Percentiles rank a stretch among this genome's conserved stretches.
Conservation (phyloP, 2,329 filamentous ascomycete species). For the Ploettnerulaceae sp. region DNA sequence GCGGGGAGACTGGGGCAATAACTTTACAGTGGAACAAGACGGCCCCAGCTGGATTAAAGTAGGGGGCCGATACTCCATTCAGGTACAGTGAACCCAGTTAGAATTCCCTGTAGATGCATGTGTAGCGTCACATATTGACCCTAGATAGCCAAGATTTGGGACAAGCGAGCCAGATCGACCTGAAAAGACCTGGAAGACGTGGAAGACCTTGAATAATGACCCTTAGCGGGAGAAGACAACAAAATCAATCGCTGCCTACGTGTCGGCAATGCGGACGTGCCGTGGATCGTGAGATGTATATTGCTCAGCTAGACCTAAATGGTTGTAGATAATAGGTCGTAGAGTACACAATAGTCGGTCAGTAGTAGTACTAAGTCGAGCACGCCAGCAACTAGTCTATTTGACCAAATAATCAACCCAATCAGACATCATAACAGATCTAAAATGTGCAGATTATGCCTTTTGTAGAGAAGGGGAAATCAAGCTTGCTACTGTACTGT, state of each 20-base stretch:
- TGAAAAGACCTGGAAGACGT: background rate
- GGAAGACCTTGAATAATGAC: background rate
- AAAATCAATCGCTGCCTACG: background rate
- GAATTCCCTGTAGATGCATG: background rate
- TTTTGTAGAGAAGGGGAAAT: background rate
- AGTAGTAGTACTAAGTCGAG: background rate
- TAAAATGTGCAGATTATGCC: too few relatives aligned
- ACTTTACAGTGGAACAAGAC: too few relatives aligned
- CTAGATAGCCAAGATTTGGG: background rate
- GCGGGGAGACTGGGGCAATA: too few relatives aligned
- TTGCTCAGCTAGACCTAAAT: background rate
- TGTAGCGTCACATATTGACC: background rate
- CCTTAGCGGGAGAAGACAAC: background rate
- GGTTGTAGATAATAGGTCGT: background rate
- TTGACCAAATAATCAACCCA: background rate
- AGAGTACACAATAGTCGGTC: background rate
- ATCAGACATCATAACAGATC: too few relatives aligned
- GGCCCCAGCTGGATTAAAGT: constrained; percentile 1
- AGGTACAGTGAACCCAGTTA: background rate
- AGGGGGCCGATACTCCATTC: background rate
- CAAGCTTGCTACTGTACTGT: background rate
- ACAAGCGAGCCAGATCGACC: background rate
- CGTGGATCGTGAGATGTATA: background rate
- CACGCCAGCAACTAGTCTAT: background rate
- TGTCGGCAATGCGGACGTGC: background rate